Base-by-base conservation (phyloP, 169 alveolate genomes). In the Plasmodium falciparum region DNA sequence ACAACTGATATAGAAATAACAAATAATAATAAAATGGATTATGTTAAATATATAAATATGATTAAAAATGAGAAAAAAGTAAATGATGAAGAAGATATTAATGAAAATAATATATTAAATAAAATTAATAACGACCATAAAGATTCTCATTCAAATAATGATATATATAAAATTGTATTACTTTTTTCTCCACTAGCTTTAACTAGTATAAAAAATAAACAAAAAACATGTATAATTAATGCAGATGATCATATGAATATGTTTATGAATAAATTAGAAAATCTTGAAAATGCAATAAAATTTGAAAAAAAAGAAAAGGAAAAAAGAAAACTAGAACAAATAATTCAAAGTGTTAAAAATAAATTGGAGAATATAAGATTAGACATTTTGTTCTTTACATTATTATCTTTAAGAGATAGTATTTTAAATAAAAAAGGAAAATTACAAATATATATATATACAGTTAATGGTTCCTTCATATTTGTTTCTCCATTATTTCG, bases 331-430 rank as follows among this genome's bases (percentile, higher is more conserved):
- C 49, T 83, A 47, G 49, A 47, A 72, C 22, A 11, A 69, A 83
- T 54, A 83, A 72, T 33, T 12, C 67, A 83, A 9, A 49, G 20
- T 11, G 43, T 83, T 33, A 61, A 69, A 83, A 83, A 83, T 47
- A 83, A 83, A 45, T 58, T 69, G 7, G 72, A 24, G 24, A 83
- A 83, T 62, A 49, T 67, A 39, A 70, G 90, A 70, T 15, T 54
- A 13, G 90, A 74, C 74, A 72, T 93, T 20, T 76, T 94, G 49
- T 94, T 91, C 63, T 94, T 92, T 71, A 91, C 95, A 43, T 78
- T 94, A 29, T 88, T 94, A 56, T 70, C 94, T 7, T 74, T 94
- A 47, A 88, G 94, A 66, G 96, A 94, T 74, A 89, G 95, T 7
- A 88, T 93, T 67, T 22, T 94, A 56, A 94, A 94, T 90, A 94